phyloP scores from a whole-genome alignment of 2,329 filamentous ascomycete genomes.

The Zasmidium citrigriseum region DNA sequence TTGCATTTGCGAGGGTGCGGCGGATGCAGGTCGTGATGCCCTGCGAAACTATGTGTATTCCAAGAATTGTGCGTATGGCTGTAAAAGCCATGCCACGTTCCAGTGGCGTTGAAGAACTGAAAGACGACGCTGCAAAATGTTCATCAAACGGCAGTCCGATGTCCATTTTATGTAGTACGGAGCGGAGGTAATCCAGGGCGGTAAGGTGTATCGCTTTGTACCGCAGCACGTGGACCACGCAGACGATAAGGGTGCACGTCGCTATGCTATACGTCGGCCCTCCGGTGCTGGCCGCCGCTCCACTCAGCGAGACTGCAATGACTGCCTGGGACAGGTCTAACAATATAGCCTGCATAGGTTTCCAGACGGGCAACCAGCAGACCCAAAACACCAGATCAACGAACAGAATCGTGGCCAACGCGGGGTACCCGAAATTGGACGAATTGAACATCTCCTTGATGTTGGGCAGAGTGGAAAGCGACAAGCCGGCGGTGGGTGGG shows the following conservation, averaged over 20 bases:
- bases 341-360: conserved; percentile 81
- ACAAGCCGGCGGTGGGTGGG: conserved; percentile 70
- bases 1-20: conserved; percentile 37
- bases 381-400: conserved; percentile 83
- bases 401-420: conserved; percentile 78
- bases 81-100: conserved; percentile 35
- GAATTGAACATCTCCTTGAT: conserved; percentile 91
- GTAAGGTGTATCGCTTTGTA: conserved; percentile 52
- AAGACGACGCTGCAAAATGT: conserved; percentile 32
- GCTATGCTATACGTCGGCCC: conserved; percentile 71
- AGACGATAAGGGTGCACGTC: conserved; percentile 69
- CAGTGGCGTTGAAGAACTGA: conserved; percentile 29
- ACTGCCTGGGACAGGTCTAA: conserved; percentile 90
- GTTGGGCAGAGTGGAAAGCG: conserved; percentile 66
- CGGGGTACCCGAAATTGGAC: conserved; percentile 75
- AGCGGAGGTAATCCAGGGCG: conserved; percentile 39
- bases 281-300: conserved; percentile 69
- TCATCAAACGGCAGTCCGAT: conserved; percentile 33
- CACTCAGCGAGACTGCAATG: conserved; percentile 86
- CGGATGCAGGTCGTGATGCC: conserved; percentile 38
- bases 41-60: conserved; percentile 40
- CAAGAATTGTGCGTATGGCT: conserved; percentile 35
- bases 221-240: conserved; percentile 50
- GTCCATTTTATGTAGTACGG: conserved; percentile 38
- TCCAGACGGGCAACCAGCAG: conserved; percentile 80